phyloP scores from a whole-genome alignment of 352 stramenopile genomes.

The Phytophthora crassamura region DNA sequence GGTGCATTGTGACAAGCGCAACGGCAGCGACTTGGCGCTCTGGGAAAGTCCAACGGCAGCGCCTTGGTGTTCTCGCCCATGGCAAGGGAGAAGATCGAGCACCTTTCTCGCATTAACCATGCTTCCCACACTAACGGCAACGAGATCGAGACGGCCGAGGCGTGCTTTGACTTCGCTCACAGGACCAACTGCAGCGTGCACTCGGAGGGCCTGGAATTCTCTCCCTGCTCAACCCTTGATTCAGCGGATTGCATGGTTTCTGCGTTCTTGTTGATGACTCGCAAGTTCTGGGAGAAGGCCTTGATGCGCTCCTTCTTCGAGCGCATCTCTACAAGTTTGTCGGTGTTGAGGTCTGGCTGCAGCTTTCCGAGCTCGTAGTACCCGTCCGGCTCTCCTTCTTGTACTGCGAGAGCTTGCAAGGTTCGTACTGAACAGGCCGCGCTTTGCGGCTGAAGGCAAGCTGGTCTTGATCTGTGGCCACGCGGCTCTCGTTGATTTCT shows the following conservation, averaged over 20 bases:
- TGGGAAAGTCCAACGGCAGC: too few species aligned
- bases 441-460: constrained; percentile 83
- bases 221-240: constrained; percentile 23
- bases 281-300: constrained; percentile 83
- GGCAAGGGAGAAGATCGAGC: too few species aligned
- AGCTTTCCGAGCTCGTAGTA: constrained; percentile 92
- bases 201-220: too few species aligned
- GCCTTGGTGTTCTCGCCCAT: too few species aligned
- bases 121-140: too few species aligned
- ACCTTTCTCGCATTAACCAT: too few species aligned
- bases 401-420: constrained; percentile 88
- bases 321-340: constrained; percentile 82
- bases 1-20: too few species aligned
- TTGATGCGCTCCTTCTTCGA: constrained; percentile 83
- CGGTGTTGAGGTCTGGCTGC: constrained; percentile 84
- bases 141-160: too few species aligned
- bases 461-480: constrained; percentile 67
- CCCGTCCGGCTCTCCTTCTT: constrained; percentile 78
- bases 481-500: constrained; percentile 68
- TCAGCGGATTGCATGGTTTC: constrained; percentile 43
- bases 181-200: too few species aligned
- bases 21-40: too few species aligned
- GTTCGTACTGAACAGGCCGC: constrained; percentile 77
- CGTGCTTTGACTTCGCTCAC: too few species aligned
- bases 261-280: constrained; percentile 73